These are phyloP conservation scores for Linum lewisii DNA, from an alignment of 345 rosid species.

Conservation along the genomic window DNA sequence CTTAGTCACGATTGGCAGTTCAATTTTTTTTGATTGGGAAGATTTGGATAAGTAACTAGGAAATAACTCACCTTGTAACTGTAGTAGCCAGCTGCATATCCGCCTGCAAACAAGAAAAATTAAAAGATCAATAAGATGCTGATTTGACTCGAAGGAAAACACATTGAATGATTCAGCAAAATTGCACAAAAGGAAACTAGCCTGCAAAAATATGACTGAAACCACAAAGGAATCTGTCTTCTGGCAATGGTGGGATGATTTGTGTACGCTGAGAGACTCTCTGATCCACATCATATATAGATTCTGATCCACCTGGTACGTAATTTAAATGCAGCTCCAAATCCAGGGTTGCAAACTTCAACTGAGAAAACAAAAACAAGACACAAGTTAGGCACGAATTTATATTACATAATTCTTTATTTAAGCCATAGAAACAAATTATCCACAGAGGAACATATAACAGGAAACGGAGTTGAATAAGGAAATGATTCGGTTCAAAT, in stretches of 20 bases:
- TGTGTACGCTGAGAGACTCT: constrained; percentile 57
- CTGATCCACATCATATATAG: constrained; percentile 63
- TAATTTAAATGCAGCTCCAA: constrained; percentile 73
- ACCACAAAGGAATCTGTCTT: constrained; percentile 73
- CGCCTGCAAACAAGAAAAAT: constrained; percentile 38
- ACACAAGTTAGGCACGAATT: not conserved
- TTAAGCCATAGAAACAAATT: too few relatives aligned
- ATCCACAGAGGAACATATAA: too few relatives aligned
- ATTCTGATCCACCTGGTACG: constrained; percentile 59
- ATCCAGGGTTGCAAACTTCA: constrained; percentile 59
- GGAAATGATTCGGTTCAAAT: too few relatives aligned
- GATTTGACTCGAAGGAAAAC: constrained; percentile 7
- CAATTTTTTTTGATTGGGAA: not conserved
- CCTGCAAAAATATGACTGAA: constrained; percentile 90
- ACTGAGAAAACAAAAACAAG: constrained; percentile 28
- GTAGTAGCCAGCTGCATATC: constrained; percentile 95
- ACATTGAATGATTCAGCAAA: constrained; percentile 2
- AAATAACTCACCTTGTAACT: constrained; percentile 66
- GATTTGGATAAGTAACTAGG: not conserved
- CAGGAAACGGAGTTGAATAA: too few relatives aligned
- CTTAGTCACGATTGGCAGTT: too few relatives aligned
- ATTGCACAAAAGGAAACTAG: constrained; percentile 14
- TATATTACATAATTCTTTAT: too few relatives aligned
- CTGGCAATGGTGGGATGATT: constrained; percentile 71
- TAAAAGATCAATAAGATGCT: not conserved